Base-by-base conservation (phyloP, 768 basidiomycete genomes). In the Tricholomella constricta region DNA sequence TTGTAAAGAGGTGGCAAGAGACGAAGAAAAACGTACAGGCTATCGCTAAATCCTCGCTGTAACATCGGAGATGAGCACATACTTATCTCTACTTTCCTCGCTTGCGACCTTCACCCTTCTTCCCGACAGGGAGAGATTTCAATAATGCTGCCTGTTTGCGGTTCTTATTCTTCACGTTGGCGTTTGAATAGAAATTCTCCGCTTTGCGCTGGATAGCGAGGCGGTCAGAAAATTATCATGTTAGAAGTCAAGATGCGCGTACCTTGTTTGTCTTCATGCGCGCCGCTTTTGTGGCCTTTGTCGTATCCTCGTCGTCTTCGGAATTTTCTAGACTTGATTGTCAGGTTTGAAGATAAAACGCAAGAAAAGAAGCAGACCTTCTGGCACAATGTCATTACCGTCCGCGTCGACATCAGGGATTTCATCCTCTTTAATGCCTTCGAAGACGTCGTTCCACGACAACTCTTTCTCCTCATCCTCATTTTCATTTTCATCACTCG, bases 261-360 rank as follows among this genome's bases (percentile, higher is more conserved):
- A 87, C 90, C 77, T 99, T 99, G 78, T 86, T 93, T 1, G 97
- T 98, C 62, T 83, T 96, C 91, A 96, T 90, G 15, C 96, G 89
- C 23, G 80, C 68, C 59, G 81, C 88, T 68, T 91, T 92, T 45
- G 67, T 70, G 27, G 50, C 52, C 40, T 23, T 54, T 44, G 27
- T 12, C 22, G 32, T 4, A 51, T 55, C 65, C n/a, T 50, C 45
- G 19, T 56, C 50, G 14, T 41, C 48, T 31, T 51, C 52, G 26
- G 56, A 36, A 36, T 31, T 43, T 50, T 59, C 48, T 52, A 52
- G 20, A 45, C 37, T 5, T 52, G 6, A 45, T 48, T 19, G 45
- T 44, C 22, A 48, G 51, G 22, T 27, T 35, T 14, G 12, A 50
- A 42, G 45, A 54, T 55, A 31, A 51, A 61, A 64, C 8, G n/a